Evolutionary conservation across 2,329 filamentous ascomycete species (phyloP), one percentile per base, ranked within the genome.

Genomic region (Gremmenia infestans): DNA sequence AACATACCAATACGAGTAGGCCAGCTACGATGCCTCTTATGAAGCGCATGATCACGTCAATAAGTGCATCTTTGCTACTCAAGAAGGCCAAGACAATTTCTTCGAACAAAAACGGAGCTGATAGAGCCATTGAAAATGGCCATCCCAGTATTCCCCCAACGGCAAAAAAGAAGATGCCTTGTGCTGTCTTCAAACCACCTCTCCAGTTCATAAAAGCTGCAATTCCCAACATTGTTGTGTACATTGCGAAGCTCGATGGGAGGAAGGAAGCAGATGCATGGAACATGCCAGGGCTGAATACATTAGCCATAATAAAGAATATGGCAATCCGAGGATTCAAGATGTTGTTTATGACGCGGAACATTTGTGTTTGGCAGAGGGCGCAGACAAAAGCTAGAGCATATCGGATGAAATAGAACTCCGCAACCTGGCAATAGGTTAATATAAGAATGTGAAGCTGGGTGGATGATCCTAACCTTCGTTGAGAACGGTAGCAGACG

Each of bases 181-280:
- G 80, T 0, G 89, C 86, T 0, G 90, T 96, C 71, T 87, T 89
- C 47, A 91, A 76, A 0, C 90, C 89, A 19, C 86, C 86, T 39
- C 81, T 82, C 87, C 89, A 94, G 72, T 96, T 89, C 82, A 99
- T 88, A 72, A 97, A 99, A 0, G 90, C 85, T 1, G 91, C 82
- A 54, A 91, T 83, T 11, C 92, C 94, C 7, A 97, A 77, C 80
- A 94, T 94, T 14, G 84, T 86, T 57, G 86, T 89, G 71, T 95
- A 97, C 94, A 99, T 99, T 68, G 94, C 88, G 68, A 99, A 99
- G 71, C 88, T 96, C 8, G 92, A 96, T 0, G 94, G 94, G 5
- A 99, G 77, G 68, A 89, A 97, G 5, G 93, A 85, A 1, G 88
- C 81, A 55, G 90, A 91, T 4, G 94, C 88, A 72, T 97, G 91